Evolutionary conservation across 2,329 filamentous ascomycete genomes (phyloP).

Genomic region (Fusarium vanettenii): DNA sequence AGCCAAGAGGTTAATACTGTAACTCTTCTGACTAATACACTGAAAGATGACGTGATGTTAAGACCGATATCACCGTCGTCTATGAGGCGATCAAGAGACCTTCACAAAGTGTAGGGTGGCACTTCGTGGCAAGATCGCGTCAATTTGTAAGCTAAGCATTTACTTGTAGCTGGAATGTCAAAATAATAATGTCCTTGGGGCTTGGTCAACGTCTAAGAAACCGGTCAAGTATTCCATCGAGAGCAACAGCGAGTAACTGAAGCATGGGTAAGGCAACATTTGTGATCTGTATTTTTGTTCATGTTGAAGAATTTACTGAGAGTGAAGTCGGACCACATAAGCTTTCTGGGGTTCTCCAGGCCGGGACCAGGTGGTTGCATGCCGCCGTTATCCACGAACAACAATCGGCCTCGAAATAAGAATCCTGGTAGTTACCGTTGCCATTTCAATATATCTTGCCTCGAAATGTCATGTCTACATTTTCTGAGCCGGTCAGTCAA

Average conservation of each 20-base stretch:
- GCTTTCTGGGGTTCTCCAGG: background rate
- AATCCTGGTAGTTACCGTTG: background rate
- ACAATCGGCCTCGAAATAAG: background rate
- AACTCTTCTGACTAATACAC: constrained; percentile 17
- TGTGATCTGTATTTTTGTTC: background rate
- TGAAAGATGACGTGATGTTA: constrained; percentile 18
- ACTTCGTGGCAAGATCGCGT: background rate
- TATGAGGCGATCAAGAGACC: background rate
- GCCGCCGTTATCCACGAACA: no score
- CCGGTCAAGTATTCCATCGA: no score
- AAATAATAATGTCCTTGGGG: no score
- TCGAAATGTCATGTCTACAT: background rate
- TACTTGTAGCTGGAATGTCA: background rate
- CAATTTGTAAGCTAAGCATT: background rate
- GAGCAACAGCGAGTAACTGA: background rate
- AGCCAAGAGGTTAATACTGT: no score
- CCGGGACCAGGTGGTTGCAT: background rate
- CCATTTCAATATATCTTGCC: background rate
- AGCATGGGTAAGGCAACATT: background rate
- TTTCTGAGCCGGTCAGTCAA: rapidly evolving
- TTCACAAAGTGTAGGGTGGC: background rate
- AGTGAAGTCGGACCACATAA: background rate
- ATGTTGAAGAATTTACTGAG: background rate
- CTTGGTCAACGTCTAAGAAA: no score
- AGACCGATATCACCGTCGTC: background rate